Conservation (phyloP, 2,329 filamentous ascomycete genomes). For the Pestalotiopsis sp. region DNA sequence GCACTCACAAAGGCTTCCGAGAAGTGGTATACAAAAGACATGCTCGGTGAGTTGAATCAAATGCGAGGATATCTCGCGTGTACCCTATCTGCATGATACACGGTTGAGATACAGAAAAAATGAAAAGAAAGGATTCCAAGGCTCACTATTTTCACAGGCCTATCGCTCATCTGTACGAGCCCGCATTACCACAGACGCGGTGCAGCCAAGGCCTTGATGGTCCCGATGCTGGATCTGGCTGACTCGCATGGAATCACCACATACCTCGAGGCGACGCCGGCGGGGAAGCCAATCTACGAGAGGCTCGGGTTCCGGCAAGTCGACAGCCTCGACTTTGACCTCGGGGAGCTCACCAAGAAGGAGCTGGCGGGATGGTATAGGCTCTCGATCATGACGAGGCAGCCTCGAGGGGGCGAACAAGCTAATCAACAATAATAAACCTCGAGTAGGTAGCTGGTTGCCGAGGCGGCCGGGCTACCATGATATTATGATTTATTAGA, state of each 20-base stretch:
- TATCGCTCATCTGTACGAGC: constrained; percentile 38
- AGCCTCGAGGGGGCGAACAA: constrained; percentile 17
- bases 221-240: constrained; percentile 37
- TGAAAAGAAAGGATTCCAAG: no score
- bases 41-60: constrained; percentile 33
- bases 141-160: constrained; percentile 26
- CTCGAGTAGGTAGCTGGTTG: constrained; percentile 20
- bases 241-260: constrained; percentile 33
- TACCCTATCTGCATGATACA: neutral
- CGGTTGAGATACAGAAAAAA: no score
- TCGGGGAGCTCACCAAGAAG: constrained; percentile 21
- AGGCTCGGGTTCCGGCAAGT: constrained; percentile 39
- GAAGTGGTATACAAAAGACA: constrained; percentile 33
- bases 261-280: constrained; percentile 42
- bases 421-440: neutral
- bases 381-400: constrained; percentile 32
- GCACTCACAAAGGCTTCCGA: constrained; percentile 26
- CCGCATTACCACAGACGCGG: constrained; percentile 39
- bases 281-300: constrained; percentile 39
- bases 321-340: constrained; percentile 31
- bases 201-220: constrained; percentile 36
- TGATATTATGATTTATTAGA: neutral
- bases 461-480: neutral
- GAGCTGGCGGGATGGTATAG: constrained; percentile 19
- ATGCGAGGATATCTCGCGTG: no score